A percentile compares a stretch with the other conserved stretches of the same genome.
phyloP scores from a whole-genome alignment of 805 yeast genomes.

The Starmera quercuum region DNA sequence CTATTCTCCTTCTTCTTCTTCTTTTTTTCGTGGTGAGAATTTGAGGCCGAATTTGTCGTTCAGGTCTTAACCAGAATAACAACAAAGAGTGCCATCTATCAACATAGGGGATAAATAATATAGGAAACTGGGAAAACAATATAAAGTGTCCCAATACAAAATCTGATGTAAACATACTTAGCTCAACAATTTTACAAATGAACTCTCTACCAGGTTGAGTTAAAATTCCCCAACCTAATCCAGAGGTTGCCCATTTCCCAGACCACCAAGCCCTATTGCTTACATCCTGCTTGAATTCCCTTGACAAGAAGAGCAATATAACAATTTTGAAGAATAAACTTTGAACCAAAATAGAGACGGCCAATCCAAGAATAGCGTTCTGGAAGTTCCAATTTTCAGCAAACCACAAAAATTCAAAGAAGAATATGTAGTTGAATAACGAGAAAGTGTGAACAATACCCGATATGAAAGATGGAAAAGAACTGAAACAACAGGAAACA shows the following conservation, averaged over 20 bases:
- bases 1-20: slow-evolving; percentile 28
- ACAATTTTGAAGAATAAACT: slow-evolving; percentile 39
- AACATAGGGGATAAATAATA: slow-evolving; percentile 47
- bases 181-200: slow-evolving; percentile 47
- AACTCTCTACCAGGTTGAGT: slow-evolving; percentile 54
- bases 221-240: slow-evolving; percentile 44
- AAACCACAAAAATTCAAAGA: slow-evolving; percentile 47
- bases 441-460: slow-evolving; percentile 39
- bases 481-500: slow-evolving; percentile 27
- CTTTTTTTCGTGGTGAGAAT: slow-evolving; percentile 36
- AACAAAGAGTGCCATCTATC: slow-evolving; percentile 53
- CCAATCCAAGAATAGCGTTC: slow-evolving; percentile 46
- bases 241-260: slow-evolving; percentile 54
- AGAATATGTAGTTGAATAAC: slow-evolving; percentile 36
- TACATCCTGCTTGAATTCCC: slow-evolving; percentile 47
- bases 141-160: slow-evolving; percentile 45
- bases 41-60: slow-evolving; percentile 38
- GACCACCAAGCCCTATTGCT: slow-evolving; percentile 67
- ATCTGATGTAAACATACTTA: slow-evolving; percentile 51
- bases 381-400: slow-evolving; percentile 50
- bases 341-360: slow-evolving; percentile 40
- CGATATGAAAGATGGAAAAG: slow-evolving; percentile 45
- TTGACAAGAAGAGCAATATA: slow-evolving; percentile 37
- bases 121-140: slow-evolving; percentile 43
- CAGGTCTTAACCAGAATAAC: slow-evolving; percentile 53